Conservation (phyloP, 2,329 filamentous ascomycete genomes). For the Fusarium coicis region DNA sequence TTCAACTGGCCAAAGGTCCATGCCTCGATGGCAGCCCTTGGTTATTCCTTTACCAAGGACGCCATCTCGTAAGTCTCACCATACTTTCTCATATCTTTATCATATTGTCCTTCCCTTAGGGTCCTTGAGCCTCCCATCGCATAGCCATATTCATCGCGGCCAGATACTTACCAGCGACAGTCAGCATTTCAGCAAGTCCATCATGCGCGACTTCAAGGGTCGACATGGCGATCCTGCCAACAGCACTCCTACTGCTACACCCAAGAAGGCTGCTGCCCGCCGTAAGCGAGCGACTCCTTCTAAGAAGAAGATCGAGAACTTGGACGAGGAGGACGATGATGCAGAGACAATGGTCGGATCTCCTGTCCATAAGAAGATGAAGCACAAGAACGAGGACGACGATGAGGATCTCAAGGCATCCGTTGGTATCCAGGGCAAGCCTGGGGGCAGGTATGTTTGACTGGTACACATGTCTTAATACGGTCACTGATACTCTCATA, state of each 20-base stretch:
- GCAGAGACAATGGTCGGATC: conserved; percentile 12
- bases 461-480: not conserved
- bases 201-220: conserved; percentile 50
- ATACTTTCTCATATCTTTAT: not conserved
- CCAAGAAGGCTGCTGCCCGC: conserved; percentile 31
- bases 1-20: conserved; percentile 51
- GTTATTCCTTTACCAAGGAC: conserved; percentile 52
- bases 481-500: conserved; percentile 14
- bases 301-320: conserved; percentile 32
- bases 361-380: conserved; percentile 46
- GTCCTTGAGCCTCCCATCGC: not conserved
- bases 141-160: not conserved
- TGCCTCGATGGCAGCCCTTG: conserved; percentile 47
- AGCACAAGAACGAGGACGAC: conserved; percentile 43
- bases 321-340: conserved; percentile 29
- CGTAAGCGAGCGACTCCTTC: conserved; percentile 34
- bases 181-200: conserved; percentile 53
- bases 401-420: conserved; percentile 25
- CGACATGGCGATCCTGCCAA: conserved; percentile 36
- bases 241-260: conserved; percentile 8
- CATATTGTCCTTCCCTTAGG: not conserved
- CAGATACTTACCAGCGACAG: conserved; percentile 35
- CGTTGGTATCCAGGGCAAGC: not conserved
- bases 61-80: conserved; percentile 50
- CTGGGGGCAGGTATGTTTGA: conserved; percentile 33